A percentile compares a stretch with the other conserved stretches of the same genome.
Evolutionary conservation across 768 basidiomycete species (phyloP).

Genomic region (Psilocybe azurescens): DNA sequence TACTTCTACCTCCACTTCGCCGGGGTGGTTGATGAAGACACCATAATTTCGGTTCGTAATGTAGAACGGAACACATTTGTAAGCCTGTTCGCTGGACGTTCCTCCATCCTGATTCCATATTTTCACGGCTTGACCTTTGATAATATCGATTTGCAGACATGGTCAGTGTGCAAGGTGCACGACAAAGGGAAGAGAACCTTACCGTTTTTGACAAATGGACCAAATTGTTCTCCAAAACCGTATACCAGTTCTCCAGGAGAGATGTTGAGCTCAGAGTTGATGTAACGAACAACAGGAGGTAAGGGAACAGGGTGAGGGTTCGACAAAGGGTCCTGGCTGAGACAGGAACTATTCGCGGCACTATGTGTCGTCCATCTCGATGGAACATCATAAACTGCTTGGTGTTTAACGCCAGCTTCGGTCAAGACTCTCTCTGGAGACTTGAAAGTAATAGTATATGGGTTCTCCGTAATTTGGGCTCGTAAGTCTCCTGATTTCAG

Average conservation of each 20-base stretch:
- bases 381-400: conserved; percentile 61
- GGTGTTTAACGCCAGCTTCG: conserved; percentile 58
- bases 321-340: conserved; percentile 60
- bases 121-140: conserved; percentile 57
- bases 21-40: conserved; percentile 77
- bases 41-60: conserved; percentile 76
- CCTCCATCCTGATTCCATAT: conserved; percentile 82
- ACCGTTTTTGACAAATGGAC: conserved; percentile 79
- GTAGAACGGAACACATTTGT: conserved; percentile 73
- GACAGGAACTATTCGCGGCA: conserved; percentile 60
- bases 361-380: conserved; percentile 54
- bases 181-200: conserved; percentile 25
- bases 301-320: conserved; percentile 54
- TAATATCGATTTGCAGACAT: neutral
- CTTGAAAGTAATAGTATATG: conserved; percentile 68
- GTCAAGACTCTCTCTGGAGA: conserved; percentile 51
- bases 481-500: conserved; percentile 54
- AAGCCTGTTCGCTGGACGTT: conserved; percentile 70
- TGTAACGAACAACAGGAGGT: conserved; percentile 51
- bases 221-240: conserved; percentile 79
- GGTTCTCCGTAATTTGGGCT: conserved; percentile 61
- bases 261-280: conserved; percentile 64
- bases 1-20: conserved; percentile 78
- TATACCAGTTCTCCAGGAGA: conserved; percentile 76
- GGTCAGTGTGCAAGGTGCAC: conserved; percentile 13